phyloP scores from a whole-genome alignment of 1,284 basidiomycete species.

The Athelia psychrophila region DNA sequence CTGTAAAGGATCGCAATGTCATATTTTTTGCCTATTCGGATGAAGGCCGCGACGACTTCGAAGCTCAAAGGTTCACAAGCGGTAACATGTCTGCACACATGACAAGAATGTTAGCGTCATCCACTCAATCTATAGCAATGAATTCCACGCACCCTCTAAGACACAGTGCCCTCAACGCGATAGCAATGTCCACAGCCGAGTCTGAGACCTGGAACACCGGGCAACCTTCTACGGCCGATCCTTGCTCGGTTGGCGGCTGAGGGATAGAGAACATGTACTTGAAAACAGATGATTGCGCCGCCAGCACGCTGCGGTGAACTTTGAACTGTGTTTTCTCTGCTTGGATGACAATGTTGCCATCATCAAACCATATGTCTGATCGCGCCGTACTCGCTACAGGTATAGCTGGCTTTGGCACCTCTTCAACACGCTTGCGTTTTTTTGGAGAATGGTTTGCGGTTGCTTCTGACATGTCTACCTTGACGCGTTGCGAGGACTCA shows the following conservation, averaged over 20 bases:
- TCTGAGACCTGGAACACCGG: conserved; percentile 19
- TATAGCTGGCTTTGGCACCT: too few species aligned
- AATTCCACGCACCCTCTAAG: conserved; percentile 22
- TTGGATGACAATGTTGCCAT: conserved; percentile 21
- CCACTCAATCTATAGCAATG: too few species aligned
- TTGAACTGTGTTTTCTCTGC: conserved; percentile 17
- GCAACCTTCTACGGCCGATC: conserved; percentile 20
- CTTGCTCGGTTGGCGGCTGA: conserved; percentile 3
- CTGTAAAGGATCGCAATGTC: background rate
- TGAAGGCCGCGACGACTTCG: background rate
- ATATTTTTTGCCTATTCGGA: background rate
- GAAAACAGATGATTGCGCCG: conserved; percentile 17
- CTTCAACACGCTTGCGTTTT: too few species aligned
- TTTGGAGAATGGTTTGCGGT: too few species aligned
- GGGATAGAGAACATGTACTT: conserved; percentile 18
- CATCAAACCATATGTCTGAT: conserved; percentile 17
- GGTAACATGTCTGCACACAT: background rate
- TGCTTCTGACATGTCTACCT: too few species aligned
- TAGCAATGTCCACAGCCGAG: conserved; percentile 19
- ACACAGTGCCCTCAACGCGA: conserved; percentile 23
- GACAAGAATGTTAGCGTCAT: too few species aligned
- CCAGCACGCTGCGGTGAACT: conserved; percentile 16
- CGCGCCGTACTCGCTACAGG: too few species aligned
- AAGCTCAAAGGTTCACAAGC: background rate
- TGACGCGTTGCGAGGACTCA: too few species aligned